Evolutionary conservation across 164 flowering plant genomes (phyloP).

Genomic region (Aristolochia fimbriata): DNA sequence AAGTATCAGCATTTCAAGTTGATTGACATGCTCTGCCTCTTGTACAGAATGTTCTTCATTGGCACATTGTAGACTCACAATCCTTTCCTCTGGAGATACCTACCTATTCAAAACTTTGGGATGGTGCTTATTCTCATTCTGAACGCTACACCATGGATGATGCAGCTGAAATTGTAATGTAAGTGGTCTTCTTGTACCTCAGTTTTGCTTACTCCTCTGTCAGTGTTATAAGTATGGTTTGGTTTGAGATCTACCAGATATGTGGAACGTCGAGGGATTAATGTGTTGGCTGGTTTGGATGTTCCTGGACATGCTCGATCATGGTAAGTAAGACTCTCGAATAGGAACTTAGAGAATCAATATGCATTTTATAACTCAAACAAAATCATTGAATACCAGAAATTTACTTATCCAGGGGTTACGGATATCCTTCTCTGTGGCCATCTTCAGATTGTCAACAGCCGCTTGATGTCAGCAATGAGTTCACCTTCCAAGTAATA

Average conservation of each 20-base stretch:
- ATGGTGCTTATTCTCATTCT: slow-evolving; percentile 64
- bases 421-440: slow-evolving; percentile 77
- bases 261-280: slow-evolving; percentile 62
- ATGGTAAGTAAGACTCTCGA: slow-evolving; percentile 29
- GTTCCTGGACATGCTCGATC: slow-evolving; percentile 85
- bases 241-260: slow-evolving; percentile 31
- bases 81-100: slow-evolving; percentile 92
- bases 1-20: not conserved
- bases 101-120: slow-evolving; percentile 79
- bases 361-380: not conserved
- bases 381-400: slow-evolving; percentile 3
- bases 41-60: slow-evolving; percentile 79
- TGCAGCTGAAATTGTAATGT: slow-evolving; percentile 74
- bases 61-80: slow-evolving; percentile 89
- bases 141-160: slow-evolving; percentile 75
- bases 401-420: slow-evolving; percentile 46
- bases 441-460: slow-evolving; percentile 63
- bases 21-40: slow-evolving; percentile 1
- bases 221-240: not conserved
- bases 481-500: slow-evolving; percentile 76
- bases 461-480: slow-evolving; percentile 94
- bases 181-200: slow-evolving; percentile 15
- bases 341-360: not conserved
- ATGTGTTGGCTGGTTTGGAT: slow-evolving; percentile 79
- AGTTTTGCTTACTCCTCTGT: not conserved